Evolutionary conservation across 2,329 filamentous ascomycete genomes (phyloP), one percentile per base, ranked within the genome.

Genomic region (Arthrinium phaeospermum): DNA sequence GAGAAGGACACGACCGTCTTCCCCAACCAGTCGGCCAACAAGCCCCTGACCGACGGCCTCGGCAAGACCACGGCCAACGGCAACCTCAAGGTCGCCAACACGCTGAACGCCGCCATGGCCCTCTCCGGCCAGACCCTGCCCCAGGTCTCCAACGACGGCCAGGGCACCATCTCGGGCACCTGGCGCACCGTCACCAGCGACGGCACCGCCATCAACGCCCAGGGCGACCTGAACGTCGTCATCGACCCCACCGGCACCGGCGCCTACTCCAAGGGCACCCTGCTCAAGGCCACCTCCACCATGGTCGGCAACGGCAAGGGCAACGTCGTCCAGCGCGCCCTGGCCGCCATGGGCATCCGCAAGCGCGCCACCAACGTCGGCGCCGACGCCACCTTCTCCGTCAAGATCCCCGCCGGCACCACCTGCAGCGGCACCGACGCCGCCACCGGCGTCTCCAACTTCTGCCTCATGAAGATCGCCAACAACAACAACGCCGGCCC

Each of bases 1-100:
- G 80, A 67, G 77, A 79, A 73, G 79, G 82, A 72, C 69, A 77
- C 49, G 78, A 80, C 75, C 14, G 75, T 76, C 45, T 76, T 76
- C 22, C 47, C 71, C 70, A 75, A 71, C 37, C n/a, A 75, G 44
- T 71, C 57, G 3, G 57, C 57, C 57, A 64, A 64, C 57, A 64
- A 64, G 57, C 57, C 57, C 34, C 57, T 64, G 70, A 13, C 73
- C 64, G 46, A 76, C 49, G 72, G 74, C 14, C 73, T 77, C 19
- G 76, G 76, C 73, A 71, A 75, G 72, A 77, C 76, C 30, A 70
- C 69, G 7, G 73, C 70, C 73, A 73, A 71, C n/a, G 76, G 76
- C 68, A 72, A 75, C 27, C 68, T 76, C 68, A 27, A 73, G 71
- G 57, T 71, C 3, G 37, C 61, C 22, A 69, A 71, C 47, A 64